These are phyloP conservation scores for Crithidia fasciculata DNA, from an alignment of 208 protist species.

Conservation along the genomic window DNA sequence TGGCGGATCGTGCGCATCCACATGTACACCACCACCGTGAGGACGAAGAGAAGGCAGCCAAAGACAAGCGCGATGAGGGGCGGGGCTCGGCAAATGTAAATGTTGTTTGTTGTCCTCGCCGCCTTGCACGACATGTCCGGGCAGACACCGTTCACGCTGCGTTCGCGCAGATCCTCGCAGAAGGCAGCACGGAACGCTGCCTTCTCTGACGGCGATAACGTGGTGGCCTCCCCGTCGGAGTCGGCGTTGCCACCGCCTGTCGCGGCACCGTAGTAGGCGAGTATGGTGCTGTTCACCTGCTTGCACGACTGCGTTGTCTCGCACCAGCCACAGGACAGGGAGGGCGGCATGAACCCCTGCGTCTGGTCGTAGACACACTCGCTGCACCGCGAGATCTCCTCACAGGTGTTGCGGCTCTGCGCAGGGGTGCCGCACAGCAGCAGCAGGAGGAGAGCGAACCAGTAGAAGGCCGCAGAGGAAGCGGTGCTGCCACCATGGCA, in stretches of 20 bases:
- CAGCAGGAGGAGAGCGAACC: no score
- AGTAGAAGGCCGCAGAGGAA: no score
- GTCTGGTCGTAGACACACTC: slow-evolving; percentile 69
- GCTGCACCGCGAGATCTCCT: slow-evolving; percentile 38
- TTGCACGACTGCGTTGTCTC: slow-evolving; percentile 43
- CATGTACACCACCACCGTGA: slow-evolving; percentile 38
- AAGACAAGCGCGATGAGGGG: slow-evolving; percentile 44
- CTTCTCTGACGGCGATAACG: slow-evolving; percentile 18
- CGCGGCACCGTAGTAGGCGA: slow-evolving; percentile 19
- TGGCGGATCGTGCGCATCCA: slow-evolving; percentile 55
- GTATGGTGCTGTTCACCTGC: slow-evolving; percentile 35
- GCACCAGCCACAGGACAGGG: slow-evolving; percentile 59
- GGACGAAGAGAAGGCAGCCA: slow-evolving; percentile 37
- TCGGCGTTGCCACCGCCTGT: background rate
- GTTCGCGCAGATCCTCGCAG: slow-evolving; percentile 52
- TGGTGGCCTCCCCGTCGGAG: background rate
- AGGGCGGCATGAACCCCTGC: slow-evolving; percentile 51
- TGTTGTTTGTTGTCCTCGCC: slow-evolving; percentile 61
- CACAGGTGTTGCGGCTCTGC: slow-evolving; percentile 38
- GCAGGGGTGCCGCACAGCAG: background rate
- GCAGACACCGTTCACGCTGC: slow-evolving; percentile 40
- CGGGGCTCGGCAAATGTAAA: slow-evolving; percentile 64
- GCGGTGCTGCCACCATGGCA: background rate
- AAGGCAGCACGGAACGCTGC: slow-evolving; percentile 25
- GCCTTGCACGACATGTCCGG: slow-evolving; percentile 59